Conservation (phyloP, 148 eudicot genomes). For the Nepenthes mirabilis region DNA sequence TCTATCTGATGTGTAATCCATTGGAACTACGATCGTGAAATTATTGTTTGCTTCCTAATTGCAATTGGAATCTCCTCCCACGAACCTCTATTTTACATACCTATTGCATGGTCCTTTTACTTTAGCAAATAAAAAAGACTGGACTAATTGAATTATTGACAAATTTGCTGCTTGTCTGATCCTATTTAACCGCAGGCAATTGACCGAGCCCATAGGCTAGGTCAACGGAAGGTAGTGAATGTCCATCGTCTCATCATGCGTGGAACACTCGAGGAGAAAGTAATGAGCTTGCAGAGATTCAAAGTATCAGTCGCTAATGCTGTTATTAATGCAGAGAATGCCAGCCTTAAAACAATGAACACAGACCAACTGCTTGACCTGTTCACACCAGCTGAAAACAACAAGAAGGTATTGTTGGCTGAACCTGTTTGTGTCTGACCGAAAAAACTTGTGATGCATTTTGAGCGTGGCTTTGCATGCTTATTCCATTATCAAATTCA, state of each 20-base stretch:
- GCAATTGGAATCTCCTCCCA: too few relatives aligned
- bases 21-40: too few relatives aligned
- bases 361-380: constrained; percentile 96
- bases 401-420: constrained; percentile 31
- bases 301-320: constrained; percentile 92
- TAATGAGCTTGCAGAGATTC: constrained; percentile 96
- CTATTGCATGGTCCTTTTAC: too few relatives aligned
- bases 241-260: constrained; percentile 98
- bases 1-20: too few relatives aligned
- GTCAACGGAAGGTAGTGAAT: constrained; percentile 90
- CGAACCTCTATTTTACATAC: too few relatives aligned
- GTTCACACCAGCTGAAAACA: constrained; percentile 71
- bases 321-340: constrained; percentile 88
- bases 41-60: too few relatives aligned
- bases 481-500: too few relatives aligned
- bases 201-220: constrained; percentile 99
- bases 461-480: too few relatives aligned
- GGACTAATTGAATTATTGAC: neutral
- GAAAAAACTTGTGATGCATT: too few relatives aligned
- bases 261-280: constrained; percentile 97
- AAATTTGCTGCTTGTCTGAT: neutral
- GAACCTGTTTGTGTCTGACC: too few relatives aligned
- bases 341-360: constrained; percentile 97
- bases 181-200: constrained; percentile 35
- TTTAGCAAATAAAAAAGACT: too few relatives aligned